Base-by-base conservation (phyloP, 108 stramenopile genomes). In the Nitzschia inconspicua region DNA sequence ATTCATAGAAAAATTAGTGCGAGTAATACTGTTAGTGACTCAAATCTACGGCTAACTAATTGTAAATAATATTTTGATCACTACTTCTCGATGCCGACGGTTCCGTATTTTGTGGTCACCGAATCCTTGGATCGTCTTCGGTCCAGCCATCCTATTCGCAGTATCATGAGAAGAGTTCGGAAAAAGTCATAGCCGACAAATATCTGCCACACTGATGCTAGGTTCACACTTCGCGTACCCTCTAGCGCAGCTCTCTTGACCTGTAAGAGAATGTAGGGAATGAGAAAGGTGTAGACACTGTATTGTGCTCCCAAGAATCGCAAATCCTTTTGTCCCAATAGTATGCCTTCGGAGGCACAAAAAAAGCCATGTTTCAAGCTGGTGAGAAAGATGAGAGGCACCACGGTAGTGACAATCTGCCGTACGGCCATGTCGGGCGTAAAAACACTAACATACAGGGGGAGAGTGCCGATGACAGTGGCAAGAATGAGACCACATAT, bases 281-380 rank as follows among this genome's bases (percentile, higher is more conserved):
- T 82, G 9, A 67, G 58, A 29, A 83, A 74, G 58, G 80, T 77
- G 56, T 67, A 86, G 2, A 72, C n/a, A 22, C 54, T 47, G 47
- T 85, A 85, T 49, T 43, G 58, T 29, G 74, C 68, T 35, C 78
- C 73, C 0, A 82, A 59, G 32, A 77, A 82, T 16, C 35, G 46
- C 24, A 85, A 60, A 60, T 85, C 84, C 43, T 72, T 76, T 41
- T 76, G 70, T 24, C 84, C 84, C 1, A 85, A 57, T 22, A 85
- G 47, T 14, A 76, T 62, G 23, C 79, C 79, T 66, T 85, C 84
- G 1, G 68, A 67, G 25, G 74, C 75, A 56, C 80, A 82, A 63
- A 85, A 73, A 7, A 76, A 41, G 24, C 80, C 84, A 55, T 85
- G 75, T 25, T 70, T 48, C 9, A 63, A 31, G 32, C 81, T 79